Evolutionary conservation across 2,329 filamentous ascomycete species (phyloP).

Genomic region (Stachybotrys elegans): DNA sequence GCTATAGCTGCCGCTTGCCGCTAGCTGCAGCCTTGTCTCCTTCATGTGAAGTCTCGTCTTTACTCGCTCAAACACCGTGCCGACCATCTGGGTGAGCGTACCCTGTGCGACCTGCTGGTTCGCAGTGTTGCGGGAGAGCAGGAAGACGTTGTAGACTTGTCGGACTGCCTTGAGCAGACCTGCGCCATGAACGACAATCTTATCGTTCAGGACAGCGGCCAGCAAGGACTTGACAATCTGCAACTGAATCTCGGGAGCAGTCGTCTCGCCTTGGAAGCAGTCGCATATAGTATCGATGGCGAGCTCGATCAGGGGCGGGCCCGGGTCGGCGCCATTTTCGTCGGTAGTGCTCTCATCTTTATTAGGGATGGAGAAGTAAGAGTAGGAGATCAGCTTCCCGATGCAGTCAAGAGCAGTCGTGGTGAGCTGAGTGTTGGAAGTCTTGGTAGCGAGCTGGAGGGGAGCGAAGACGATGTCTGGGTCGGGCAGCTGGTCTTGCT

Average conservation of each 20-base stretch:
- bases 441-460: slow-evolving; percentile 82
- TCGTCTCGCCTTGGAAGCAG: slow-evolving; percentile 96
- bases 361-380: slow-evolving; percentile 81
- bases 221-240: slow-evolving; percentile 97
- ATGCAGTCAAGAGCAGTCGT: slow-evolving; percentile 95
- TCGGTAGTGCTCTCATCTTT: slow-evolving; percentile 30
- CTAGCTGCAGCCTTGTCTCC: slow-evolving; percentile 63
- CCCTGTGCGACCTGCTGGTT: slow-evolving; percentile 98
- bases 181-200: slow-evolving; percentile 96
- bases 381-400: slow-evolving; percentile 97
- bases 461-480: slow-evolving; percentile 91
- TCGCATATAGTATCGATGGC: slow-evolving; percentile 99
- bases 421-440: slow-evolving; percentile 77
- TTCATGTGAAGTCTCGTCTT: slow-evolving; percentile 83
- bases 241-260: slow-evolving; percentile 84
- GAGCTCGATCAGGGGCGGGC: slow-evolving; percentile 81
- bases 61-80: slow-evolving; percentile 94
- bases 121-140: slow-evolving; percentile 85
- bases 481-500: slow-evolving; percentile 77
- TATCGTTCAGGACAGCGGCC: slow-evolving; percentile 94
- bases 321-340: slow-evolving; percentile 33
- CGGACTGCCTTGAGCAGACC: slow-evolving; percentile 93
- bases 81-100: slow-evolving; percentile 96
- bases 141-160: slow-evolving; percentile 98
- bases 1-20: slow-evolving; percentile 34